Percentiles rank a stretch among this genome's conserved stretches.
Evolutionary conservation across 192 early-diverging fungal species (phyloP).

Genomic region (Glomus cerebriforme): DNA sequence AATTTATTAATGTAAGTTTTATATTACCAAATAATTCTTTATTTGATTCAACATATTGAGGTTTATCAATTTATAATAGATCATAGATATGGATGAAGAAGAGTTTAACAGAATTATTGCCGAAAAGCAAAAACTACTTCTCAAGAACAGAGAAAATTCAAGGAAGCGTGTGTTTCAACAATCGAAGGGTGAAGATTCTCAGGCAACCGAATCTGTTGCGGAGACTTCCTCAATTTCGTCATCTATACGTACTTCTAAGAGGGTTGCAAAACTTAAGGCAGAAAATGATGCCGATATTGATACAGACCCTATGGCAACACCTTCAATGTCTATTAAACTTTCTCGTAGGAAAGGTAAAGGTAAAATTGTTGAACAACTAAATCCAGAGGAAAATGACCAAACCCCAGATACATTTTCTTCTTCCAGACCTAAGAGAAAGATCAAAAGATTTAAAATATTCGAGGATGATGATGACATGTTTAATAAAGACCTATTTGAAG

Average conservation of each 20-base stretch:
- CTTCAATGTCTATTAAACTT: background rate
- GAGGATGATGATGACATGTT: background rate
- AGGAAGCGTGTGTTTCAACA: background rate
- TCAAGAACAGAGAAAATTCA: background rate
- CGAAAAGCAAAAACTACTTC: background rate
- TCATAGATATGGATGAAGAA: background rate
- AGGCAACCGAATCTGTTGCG: background rate
- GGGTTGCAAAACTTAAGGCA: conserved; percentile 39
- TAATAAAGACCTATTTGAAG: background rate
- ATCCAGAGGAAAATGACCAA: background rate
- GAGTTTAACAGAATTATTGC: background rate
- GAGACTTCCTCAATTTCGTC: background rate
- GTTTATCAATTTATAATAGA: background rate
- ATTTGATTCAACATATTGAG: background rate
- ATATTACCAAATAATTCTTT: background rate
- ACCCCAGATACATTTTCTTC: background rate
- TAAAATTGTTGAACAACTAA: background rate
- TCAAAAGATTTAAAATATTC: background rate
- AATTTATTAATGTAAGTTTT: conserved; percentile 70
- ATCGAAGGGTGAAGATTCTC: background rate
- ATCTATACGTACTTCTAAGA: background rate
- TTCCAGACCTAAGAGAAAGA: background rate
- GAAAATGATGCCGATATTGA: conserved; percentile 66
- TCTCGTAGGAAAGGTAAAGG: background rate
- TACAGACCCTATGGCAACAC: conserved; percentile 7